Base-by-base conservation (phyloP, 345 rosid species). In the Noccaea caerulescens region DNA sequence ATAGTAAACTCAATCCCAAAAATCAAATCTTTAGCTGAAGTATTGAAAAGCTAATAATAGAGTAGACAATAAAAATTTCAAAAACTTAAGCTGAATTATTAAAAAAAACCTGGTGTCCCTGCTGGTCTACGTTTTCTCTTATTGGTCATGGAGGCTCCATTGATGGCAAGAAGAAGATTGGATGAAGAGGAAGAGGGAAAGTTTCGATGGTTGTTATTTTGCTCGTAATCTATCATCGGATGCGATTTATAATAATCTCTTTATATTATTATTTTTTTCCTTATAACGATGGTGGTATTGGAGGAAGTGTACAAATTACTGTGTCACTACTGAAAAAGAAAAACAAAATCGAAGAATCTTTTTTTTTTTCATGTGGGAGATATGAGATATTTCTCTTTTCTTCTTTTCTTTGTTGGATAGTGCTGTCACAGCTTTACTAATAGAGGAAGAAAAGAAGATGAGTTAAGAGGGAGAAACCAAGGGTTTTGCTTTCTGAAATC, bases 81-180 rank as follows among this genome's bases (percentile, higher is more conserved):
- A 16, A 12, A 72, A 34, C 3, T 44, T 47, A 41, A 18, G 25
- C 1, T 23, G 27, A 36, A 5, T 42, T 36, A 7, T 27, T 2
- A 9, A 13, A 52, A 68, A 33, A 30, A 38, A 90, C 96, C 98
- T 80, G 97, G 98, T 55, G 96, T 87, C 25, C 98, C 98, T 30
- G 98, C 95, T 0, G 97, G 93, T 65, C 97, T 79, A 47, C 98
- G 67, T 79, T 87, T 90, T 63, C 91, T 82, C 80, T 90, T 92
- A 58, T 76, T 47, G 38, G 67, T 36, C 33, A 5, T 5, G 46
- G 52, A 7, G 20, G 27, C 37, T 68, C 63, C 73, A 51, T 75
- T 67, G 63, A 38, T 56, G 52, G 36, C 44, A 49, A 57, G 66
- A 12, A 73, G 66, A 57, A 64, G 72, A 66, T 66, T 67, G 0